phyloP scores from a whole-genome alignment of 225 moss, liverwort and hornwort genomes.

The Marchantia paleacea region DNA sequence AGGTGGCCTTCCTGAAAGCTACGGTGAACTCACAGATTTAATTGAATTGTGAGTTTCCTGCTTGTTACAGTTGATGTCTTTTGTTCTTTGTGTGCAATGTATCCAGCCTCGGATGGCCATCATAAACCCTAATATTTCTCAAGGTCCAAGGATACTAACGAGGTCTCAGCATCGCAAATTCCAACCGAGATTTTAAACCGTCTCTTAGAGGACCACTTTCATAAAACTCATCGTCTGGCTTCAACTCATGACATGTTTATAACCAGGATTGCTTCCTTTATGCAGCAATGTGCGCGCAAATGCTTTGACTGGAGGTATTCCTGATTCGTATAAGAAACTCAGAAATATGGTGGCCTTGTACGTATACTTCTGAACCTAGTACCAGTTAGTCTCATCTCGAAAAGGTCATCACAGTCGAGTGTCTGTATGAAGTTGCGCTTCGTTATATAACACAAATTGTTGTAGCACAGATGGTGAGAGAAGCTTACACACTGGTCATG shows the following conservation, averaged over 20 bases:
- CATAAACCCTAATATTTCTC: too few relatives aligned
- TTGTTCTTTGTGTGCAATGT: too few relatives aligned
- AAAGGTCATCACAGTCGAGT: too few relatives aligned
- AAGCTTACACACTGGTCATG: not conserved
- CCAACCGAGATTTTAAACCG: not conserved
- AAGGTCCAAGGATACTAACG: too few relatives aligned
- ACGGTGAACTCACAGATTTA: conserved; percentile 1
- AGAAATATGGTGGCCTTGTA: conserved; percentile 4
- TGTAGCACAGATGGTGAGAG: not conserved
- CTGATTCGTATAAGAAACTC: conserved; percentile 13
- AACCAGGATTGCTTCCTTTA: too few relatives aligned
- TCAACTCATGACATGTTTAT: not conserved
- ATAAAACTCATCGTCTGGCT: too few relatives aligned
- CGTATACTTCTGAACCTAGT: not conserved
- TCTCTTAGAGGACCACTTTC: too few relatives aligned
- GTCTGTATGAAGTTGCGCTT: not conserved
- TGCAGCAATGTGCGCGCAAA: conserved; percentile 17
- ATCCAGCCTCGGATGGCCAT: too few relatives aligned
- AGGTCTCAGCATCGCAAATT: not conserved
- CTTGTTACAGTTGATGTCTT: too few relatives aligned
- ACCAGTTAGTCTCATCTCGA: too few relatives aligned
- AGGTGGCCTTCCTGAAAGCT: conserved; percentile 23
- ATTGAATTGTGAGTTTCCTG: conserved; percentile 13
- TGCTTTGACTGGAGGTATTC: conserved; percentile 17
- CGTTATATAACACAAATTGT: not conserved